Evolutionary conservation across 306 rosid genomes (phyloP).

Genomic region (Medicago lupulina): DNA sequence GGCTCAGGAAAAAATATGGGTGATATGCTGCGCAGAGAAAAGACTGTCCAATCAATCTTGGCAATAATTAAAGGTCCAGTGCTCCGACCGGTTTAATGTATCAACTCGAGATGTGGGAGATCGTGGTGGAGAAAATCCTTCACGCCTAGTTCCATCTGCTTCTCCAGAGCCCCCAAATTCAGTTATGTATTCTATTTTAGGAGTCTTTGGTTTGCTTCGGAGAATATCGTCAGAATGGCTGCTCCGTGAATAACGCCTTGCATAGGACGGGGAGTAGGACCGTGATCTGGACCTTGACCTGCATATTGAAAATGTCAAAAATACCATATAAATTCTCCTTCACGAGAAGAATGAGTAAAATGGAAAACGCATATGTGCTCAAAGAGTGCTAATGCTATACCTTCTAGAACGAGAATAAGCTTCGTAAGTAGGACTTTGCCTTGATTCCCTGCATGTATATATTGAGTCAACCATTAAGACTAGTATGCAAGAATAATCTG

Average conservation of each 20-base stretch:
- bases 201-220: constrained; percentile 74
- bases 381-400: constrained; percentile 40
- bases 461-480: constrained; percentile 35
- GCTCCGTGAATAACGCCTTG: constrained; percentile 70
- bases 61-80: constrained; percentile 97
- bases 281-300: constrained; percentile 86
- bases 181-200: constrained; percentile 94
- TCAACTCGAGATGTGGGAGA: constrained; percentile 91
- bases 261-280: constrained; percentile 80
- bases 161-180: constrained; percentile 89
- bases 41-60: constrained; percentile 96
- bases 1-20: constrained; percentile 81
- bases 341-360: background rate
- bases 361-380: constrained; percentile 13
- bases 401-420: constrained; percentile 95
- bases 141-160: constrained; percentile 66
- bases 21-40: constrained; percentile 89
- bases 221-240: constrained; percentile 75
- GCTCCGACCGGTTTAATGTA: constrained; percentile 99
- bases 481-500: background rate
- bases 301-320: constrained; percentile 29
- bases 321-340: constrained; percentile 4
- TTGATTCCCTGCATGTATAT: constrained; percentile 71
- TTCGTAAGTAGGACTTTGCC: constrained; percentile 97
- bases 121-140: constrained; percentile 87